phyloP scores from a whole-genome alignment of 1,284 basidiomycete species.

The Heterobasidion parviporum region DNA sequence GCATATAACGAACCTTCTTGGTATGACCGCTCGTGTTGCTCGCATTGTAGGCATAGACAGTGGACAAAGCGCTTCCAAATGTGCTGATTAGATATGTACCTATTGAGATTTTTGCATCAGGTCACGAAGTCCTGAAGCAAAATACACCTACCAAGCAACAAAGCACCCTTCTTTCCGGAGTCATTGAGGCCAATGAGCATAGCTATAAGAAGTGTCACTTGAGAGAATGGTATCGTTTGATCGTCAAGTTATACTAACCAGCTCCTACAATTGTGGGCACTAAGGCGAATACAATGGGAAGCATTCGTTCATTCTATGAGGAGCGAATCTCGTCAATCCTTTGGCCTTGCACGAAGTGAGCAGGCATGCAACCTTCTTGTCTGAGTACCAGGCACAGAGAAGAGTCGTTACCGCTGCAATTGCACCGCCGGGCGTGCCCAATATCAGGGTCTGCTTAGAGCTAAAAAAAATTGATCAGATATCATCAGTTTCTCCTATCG shows the following conservation, averaged over 20 bases:
- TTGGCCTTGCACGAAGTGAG: neutral
- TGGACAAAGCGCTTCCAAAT: slow-evolving; percentile 52
- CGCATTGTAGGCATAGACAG: slow-evolving; percentile 60
- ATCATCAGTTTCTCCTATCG: neutral
- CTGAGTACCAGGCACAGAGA: slow-evolving; percentile 56
- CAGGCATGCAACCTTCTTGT: slow-evolving; percentile 36
- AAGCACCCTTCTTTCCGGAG: slow-evolving; percentile 39
- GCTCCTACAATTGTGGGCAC: slow-evolving; percentile 56
- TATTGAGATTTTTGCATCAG: slow-evolving; percentile 13
- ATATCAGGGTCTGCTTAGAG: slow-evolving; percentile 53
- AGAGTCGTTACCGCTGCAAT: slow-evolving; percentile 41
- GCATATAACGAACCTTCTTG: slow-evolving; percentile 38
- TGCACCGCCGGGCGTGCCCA: slow-evolving; percentile 51
- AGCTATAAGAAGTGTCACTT: slow-evolving; percentile 19
- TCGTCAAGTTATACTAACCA: slow-evolving; percentile 20
- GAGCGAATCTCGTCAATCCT: neutral
- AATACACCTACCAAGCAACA: slow-evolving; percentile 42
- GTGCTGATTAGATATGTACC: slow-evolving; percentile 50
- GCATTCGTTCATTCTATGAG: slow-evolving; percentile 49
- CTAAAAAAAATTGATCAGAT: slow-evolving; percentile 19
- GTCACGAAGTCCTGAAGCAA: neutral
- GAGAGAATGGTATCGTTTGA: neutral
- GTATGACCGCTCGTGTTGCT: slow-evolving; percentile 61
- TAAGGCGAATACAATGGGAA: slow-evolving; percentile 52
- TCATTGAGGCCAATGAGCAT: slow-evolving; percentile 52